Conservation (phyloP, 495 filamentous ascomycete species). For the Chaetomium cochliodes region DNA sequence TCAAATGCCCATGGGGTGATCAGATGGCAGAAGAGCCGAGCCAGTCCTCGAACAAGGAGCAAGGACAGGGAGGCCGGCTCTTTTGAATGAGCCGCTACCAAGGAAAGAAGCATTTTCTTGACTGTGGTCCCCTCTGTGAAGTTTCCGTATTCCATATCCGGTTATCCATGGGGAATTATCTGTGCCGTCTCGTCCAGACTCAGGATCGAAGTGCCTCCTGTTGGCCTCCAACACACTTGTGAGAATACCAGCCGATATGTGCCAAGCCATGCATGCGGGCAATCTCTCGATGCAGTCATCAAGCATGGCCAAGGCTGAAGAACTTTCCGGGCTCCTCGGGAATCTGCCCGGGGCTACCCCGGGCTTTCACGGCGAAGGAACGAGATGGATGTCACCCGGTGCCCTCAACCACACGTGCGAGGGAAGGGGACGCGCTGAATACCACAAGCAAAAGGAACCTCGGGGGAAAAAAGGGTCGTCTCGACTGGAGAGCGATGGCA, state of each 20-base stretch:
- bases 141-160: not conserved
- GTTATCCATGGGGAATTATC: not conserved
- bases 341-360: not conserved
- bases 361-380: not conserved
- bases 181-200: not conserved
- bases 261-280: conserved; percentile 11
- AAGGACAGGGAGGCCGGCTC: not conserved
- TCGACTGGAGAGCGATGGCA: not conserved
- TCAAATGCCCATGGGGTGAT: not conserved
- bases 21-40: not conserved
- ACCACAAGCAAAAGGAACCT: no score
- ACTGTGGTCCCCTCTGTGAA: not conserved
- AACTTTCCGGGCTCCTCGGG: not conserved
- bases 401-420: not conserved
- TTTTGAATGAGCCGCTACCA: not conserved
- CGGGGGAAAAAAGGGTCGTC: not conserved
- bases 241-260: not conserved
- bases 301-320: conserved; percentile 9
- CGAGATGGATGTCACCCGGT: not conserved
- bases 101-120: not conserved
- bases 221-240: not conserved
- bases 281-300: conserved; percentile 4
- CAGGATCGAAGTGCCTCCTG: not conserved
- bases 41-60: not conserved
- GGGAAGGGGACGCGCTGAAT: no score